Conservation (phyloP, 345 rosid genomes). For the Hirschfeldia incana region DNA sequence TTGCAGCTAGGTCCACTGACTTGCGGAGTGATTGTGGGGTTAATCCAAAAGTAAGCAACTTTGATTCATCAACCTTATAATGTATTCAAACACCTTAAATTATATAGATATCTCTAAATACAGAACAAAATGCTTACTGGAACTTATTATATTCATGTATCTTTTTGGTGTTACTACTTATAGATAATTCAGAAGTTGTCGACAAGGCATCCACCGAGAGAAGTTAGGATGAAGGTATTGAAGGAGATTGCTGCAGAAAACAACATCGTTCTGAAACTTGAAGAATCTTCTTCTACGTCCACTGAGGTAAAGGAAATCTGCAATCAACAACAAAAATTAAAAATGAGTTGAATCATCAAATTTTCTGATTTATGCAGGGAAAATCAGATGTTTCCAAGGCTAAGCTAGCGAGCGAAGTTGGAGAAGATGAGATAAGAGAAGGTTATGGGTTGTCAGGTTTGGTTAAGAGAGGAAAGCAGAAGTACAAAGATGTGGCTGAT, state of each 20-base stretch:
- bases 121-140: conserved; percentile 11
- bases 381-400: conserved; percentile 27
- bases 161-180: not conserved
- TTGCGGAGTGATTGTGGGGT: conserved; percentile 79
- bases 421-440: conserved; percentile 25
- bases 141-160: conserved; percentile 1
- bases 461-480: conserved; percentile 41
- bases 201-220: conserved; percentile 50
- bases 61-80: conserved; percentile 13
- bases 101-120: not conserved
- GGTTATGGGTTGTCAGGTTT: conserved; percentile 36
- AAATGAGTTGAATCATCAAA: not conserved
- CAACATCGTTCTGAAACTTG: conserved; percentile 54
- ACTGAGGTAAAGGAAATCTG: conserved; percentile 48
- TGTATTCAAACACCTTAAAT: conserved; percentile 4
- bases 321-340: not conserved
- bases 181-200: conserved; percentile 46
- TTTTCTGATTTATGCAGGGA: conserved; percentile 41
- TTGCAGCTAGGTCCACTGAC: conserved; percentile 71
- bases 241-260: conserved; percentile 72
- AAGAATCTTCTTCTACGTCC: conserved; percentile 37
- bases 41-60: conserved; percentile 50
- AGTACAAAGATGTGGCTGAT: conserved; percentile 84
- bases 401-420: conserved; percentile 18
- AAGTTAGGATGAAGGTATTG: conserved; percentile 59